phyloP scores from a whole-genome alignment of 1,284 basidiomycete species.

The Heterobasidion annosum region DNA sequence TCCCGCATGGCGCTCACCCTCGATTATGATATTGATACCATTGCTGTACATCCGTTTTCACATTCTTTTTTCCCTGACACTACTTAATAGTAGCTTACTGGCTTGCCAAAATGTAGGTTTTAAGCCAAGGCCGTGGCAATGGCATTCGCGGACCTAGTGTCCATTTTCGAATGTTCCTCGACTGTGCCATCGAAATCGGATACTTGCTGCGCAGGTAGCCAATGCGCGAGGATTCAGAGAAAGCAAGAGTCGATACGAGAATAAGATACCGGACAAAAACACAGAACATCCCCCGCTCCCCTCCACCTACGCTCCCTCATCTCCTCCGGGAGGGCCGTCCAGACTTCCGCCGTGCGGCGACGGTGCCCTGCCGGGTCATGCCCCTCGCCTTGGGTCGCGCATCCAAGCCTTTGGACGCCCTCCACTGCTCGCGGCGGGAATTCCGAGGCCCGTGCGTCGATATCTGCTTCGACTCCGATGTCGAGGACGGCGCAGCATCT shows the following conservation, averaged over 20 bases:
- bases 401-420: constrained; percentile 60
- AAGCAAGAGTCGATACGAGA: background rate
- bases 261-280: background rate
- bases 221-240: background rate
- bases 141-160: no score
- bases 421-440: constrained; percentile 68
- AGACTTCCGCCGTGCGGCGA: constrained; percentile 51
- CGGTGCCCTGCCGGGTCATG: constrained; percentile 59
- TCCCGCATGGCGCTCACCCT: no score
- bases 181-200: background rate
- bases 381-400: constrained; percentile 38
- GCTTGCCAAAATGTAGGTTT: no score
- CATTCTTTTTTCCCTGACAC: no score
- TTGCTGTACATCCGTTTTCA: no score
- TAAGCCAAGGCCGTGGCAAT: no score
- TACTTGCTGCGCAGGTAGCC: background rate
- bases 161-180: no score
- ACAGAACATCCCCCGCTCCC: background rate
- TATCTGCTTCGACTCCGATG: constrained; percentile 29
- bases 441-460: constrained; percentile 69
- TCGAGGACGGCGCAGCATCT: constrained; percentile 10
- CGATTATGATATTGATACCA: no score
- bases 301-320: constrained; percentile 20
- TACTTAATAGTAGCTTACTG: no score
- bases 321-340: constrained; percentile 64